phyloP scores from a whole-genome alignment of 805 yeast species.

The Metschnikowia kunwiensis region DNA sequence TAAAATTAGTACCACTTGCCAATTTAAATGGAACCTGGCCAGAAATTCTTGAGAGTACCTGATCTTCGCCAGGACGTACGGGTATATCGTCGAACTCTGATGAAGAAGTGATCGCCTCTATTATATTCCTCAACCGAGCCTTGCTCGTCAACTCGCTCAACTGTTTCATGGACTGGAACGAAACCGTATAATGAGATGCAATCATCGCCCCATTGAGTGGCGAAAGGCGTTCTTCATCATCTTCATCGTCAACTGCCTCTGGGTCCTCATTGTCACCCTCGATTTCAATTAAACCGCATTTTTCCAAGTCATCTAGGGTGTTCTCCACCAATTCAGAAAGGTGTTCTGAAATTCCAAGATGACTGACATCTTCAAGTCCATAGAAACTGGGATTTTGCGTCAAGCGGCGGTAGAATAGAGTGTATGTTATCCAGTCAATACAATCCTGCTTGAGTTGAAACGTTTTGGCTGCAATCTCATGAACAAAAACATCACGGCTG shows the following conservation, averaged over 20 bases:
- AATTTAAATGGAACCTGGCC: slow-evolving; percentile 62
- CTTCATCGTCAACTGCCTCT: slow-evolving; percentile 37
- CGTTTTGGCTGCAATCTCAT: slow-evolving; percentile 67
- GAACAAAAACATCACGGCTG: slow-evolving; percentile 65
- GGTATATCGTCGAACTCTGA: slow-evolving; percentile 68
- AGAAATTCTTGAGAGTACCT: slow-evolving; percentile 48
- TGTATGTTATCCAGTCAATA: slow-evolving; percentile 84
- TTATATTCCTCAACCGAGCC: slow-evolving; percentile 56
- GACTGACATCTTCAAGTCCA: slow-evolving; percentile 64
- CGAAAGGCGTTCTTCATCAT: slow-evolving; percentile 38
- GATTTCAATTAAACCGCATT: slow-evolving; percentile 55
- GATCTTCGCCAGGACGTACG: slow-evolving; percentile 59
- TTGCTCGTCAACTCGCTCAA: slow-evolving; percentile 52
- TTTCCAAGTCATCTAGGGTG: slow-evolving; percentile 58
- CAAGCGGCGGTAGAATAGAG: slow-evolving; percentile 78
- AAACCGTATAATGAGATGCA: slow-evolving; percentile 67
- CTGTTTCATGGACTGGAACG: slow-evolving; percentile 64
- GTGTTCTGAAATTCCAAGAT: slow-evolving; percentile 71
- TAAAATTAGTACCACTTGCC: slow-evolving; percentile 30
- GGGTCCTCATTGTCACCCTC: slow-evolving; percentile 25
- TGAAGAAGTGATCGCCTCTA: slow-evolving; percentile 66
- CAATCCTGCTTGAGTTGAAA: slow-evolving; percentile 76
- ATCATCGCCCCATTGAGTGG: slow-evolving; percentile 74
- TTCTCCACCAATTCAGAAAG: slow-evolving; percentile 81
- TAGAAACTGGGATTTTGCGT: slow-evolving; percentile 85